Base-by-base conservation (phyloP, 2,329 filamentous ascomycete species). In the Alternaria longipes region DNA sequence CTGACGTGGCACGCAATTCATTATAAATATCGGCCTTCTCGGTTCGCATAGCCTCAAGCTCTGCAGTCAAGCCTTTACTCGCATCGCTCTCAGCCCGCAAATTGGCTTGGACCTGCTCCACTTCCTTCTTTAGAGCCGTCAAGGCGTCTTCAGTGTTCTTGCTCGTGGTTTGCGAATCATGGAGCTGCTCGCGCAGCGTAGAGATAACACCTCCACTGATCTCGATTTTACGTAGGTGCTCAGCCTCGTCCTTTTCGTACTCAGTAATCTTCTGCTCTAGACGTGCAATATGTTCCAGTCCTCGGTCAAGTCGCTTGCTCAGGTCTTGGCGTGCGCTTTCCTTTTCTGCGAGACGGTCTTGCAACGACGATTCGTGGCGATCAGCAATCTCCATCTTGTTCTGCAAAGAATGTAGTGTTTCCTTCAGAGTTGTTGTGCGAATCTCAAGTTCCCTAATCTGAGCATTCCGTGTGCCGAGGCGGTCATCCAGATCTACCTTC, bases 371-470 rank as follows among this genome's bases (percentile, higher is more conserved):
- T 52, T 76, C 74, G 8, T 68, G 63, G 5, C 59, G 59, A 26
- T 74, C 67, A 3, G 67, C 66, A n/a, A 52, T 47, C 6, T 68
- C 61, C n/a, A 77, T 56, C 32, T 67, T 65, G 12, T 46, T 58
- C 45, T 72, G 64, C 28, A 75, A 49, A 9, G 49, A 46, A 5
- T 44, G 53, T 14, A 75, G 24, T 16, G 69, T 64, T 28, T 65
- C 64, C 56, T 78, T 67, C 9, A 78, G 42, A 3, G 51, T 51
- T n/a, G 60, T 47, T 4, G 63, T 69, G 7, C 67, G 65, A 1
- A 47, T 58, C 49, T 77, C 72, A 20, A 75, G 58, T 40, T 74
- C 64, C 36, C 68, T 61, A 20, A 76, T 60, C 20, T 68, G 66
- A 8, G 28, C 50, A 8, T 63, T 60, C 16, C 56, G 60, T 9